A percentile compares a stretch with the other conserved stretches of the same genome.
Evolutionary conservation across 208 protist species (phyloP).

Genomic region (Crithidia thermophila): DNA sequence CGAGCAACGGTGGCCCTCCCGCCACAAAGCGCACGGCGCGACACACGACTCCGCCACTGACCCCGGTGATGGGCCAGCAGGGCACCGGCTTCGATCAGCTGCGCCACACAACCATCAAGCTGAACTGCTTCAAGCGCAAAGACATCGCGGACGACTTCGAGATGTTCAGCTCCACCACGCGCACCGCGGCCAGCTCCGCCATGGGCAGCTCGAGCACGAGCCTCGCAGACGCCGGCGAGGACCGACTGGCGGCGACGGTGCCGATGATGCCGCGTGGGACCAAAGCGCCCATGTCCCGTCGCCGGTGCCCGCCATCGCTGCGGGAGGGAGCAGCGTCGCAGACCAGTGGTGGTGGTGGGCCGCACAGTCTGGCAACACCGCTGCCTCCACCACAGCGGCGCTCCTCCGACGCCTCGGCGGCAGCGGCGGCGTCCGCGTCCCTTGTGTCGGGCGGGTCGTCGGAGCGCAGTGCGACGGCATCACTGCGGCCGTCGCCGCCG

Average conservation of each 20-base stretch:
- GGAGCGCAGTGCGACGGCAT: background rate
- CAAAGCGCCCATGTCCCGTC: background rate
- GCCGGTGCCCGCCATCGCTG: background rate
- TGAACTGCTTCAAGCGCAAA: conserved; percentile 79
- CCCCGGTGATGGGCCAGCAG: background rate
- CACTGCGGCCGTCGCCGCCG: background rate
- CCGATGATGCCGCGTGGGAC: conserved; percentile 25
- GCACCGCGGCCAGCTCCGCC: conserved; percentile 3
- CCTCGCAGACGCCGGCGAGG: conserved; percentile 22
- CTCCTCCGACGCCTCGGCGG: background rate
- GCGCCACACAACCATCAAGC: conserved; percentile 65
- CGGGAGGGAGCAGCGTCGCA: too few relatives aligned
- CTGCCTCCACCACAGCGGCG: background rate
- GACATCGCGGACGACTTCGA: conserved; percentile 76
- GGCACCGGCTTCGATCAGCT: conserved; percentile 18
- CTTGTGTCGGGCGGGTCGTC: background rate
- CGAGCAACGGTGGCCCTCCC: too few relatives aligned
- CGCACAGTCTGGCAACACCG: background rate
- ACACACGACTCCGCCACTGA: conserved; percentile 6
- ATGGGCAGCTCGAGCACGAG: conserved; percentile 25
- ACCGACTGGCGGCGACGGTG: conserved; percentile 38
- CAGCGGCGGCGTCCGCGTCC: background rate
- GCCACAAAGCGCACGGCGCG: background rate
- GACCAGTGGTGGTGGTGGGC: too few relatives aligned
- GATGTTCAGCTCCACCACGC: conserved; percentile 50